Evolutionary conservation across 2,329 filamentous ascomycete species (phyloP).

Genomic region (Hysterium pulicare): DNA sequence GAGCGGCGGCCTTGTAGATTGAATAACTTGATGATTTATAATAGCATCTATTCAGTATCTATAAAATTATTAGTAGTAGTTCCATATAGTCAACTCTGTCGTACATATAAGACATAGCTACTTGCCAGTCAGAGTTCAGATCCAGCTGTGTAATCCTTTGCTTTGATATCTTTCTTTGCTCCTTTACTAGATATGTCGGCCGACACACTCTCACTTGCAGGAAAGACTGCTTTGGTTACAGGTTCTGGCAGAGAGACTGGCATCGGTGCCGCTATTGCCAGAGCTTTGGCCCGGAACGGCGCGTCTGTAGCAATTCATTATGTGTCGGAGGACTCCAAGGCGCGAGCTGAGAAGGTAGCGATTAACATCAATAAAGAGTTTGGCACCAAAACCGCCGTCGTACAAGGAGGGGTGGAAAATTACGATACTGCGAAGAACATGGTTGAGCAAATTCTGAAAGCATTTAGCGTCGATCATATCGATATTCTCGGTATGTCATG

Average conservation of each 20-base stretch:
- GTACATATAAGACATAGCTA: too few relatives aligned
- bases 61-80: too few relatives aligned
- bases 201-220: conserved; percentile 33
- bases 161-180: too few relatives aligned
- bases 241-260: conserved; percentile 69
- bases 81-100: too few relatives aligned
- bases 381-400: conserved; percentile 53
- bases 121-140: too few relatives aligned
- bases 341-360: conserved; percentile 49
- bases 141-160: too few relatives aligned
- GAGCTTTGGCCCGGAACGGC: conserved; percentile 65
- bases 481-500: conserved; percentile 22
- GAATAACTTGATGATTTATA: too few relatives aligned
- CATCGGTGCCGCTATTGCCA: conserved; percentile 63
- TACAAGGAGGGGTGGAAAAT: conserved; percentile 33
- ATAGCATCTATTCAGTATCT: too few relatives aligned
- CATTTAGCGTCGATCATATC: conserved; percentile 47
- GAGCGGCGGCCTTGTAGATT: too few relatives aligned
- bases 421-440: conserved; percentile 22
- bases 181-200: too few relatives aligned
- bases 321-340: conserved; percentile 55
- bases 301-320: conserved; percentile 64
- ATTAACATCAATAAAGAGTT: conserved; percentile 52
- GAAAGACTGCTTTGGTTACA: conserved; percentile 72
- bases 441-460: conserved; percentile 39